phyloP scores from a whole-genome alignment of 2,329 filamentous ascomycete genomes.

The Phialocephala sp. region DNA sequence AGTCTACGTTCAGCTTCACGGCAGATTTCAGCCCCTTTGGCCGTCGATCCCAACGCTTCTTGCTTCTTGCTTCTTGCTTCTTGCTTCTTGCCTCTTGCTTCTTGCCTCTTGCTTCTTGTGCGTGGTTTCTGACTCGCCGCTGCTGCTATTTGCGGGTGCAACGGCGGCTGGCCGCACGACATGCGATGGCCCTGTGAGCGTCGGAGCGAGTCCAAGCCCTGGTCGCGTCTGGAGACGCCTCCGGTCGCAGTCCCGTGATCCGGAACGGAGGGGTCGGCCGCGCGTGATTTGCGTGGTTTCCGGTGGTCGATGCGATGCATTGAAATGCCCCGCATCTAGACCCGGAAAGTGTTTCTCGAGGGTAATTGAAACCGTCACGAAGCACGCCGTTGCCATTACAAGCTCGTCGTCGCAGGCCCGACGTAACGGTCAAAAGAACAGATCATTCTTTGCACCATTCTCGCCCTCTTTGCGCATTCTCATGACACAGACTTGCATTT shows the following conservation, averaged over 20 bases:
- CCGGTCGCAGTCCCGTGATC: slow-evolving; percentile 19
- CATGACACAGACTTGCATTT: slow-evolving; percentile 40
- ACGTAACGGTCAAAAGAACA: slow-evolving; percentile 9
- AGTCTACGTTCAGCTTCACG: background rate
- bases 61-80: too few relatives aligned
- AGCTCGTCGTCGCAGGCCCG: slow-evolving; percentile 8
- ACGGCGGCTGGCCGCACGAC: background rate
- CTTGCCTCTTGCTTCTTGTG: too few relatives aligned
- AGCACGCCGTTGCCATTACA: slow-evolving; percentile 16
- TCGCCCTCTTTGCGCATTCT: slow-evolving; percentile 21
- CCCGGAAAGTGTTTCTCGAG: slow-evolving; percentile 28
- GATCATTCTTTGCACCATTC: slow-evolving; percentile 12
- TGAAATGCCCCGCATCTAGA: slow-evolving; percentile 22
- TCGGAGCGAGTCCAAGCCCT: background rate
- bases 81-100: too few relatives aligned
- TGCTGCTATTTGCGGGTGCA: slow-evolving; percentile 11
- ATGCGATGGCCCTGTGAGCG: too few relatives aligned
- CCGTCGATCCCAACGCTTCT: background rate
- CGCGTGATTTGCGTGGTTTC: too few relatives aligned
- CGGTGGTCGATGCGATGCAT: too few relatives aligned
- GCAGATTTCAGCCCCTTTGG: background rate
- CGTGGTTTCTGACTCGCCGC: slow-evolving; percentile 6
- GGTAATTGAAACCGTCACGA: slow-evolving; percentile 31
- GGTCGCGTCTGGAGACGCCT: background rate
- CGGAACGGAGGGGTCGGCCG: background rate